Evolutionary conservation across 2,329 filamentous ascomycete species (phyloP).

Genomic region (Penicillium sp.): DNA sequence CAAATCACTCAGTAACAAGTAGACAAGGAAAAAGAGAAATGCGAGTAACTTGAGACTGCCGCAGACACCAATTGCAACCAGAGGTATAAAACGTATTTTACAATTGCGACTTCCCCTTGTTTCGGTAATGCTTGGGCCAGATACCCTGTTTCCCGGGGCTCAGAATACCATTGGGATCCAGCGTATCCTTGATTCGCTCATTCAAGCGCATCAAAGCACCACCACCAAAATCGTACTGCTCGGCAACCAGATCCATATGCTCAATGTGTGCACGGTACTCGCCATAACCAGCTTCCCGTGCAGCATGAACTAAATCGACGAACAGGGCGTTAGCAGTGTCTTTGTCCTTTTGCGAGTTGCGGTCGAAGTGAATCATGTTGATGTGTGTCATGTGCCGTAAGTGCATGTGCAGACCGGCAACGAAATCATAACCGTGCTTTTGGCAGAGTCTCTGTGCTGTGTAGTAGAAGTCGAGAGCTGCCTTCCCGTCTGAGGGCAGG

Average conservation of each 20-base stretch:
- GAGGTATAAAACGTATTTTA: neutral
- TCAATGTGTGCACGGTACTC: conserved; percentile 23
- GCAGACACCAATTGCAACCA: too few relatives aligned
- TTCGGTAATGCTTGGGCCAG: conserved; percentile 13
- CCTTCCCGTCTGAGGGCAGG: neutral
- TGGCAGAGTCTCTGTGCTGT: neutral
- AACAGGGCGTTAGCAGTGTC: neutral
- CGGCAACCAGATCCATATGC: conserved; percentile 21
- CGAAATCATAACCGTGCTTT: neutral
- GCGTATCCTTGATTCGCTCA: conserved; percentile 12
- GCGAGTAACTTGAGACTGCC: too few relatives aligned
- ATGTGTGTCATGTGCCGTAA: neutral
- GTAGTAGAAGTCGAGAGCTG: neutral
- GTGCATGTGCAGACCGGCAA: conserved; percentile 1
- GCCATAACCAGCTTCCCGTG: conserved; percentile 10
- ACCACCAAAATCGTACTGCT: conserved; percentile 13
- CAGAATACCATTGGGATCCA: conserved; percentile 19
- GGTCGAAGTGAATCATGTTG: neutral
- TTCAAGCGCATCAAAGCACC: conserved; percentile 11
- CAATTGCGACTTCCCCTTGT: neutral
- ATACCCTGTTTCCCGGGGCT: conserved; percentile 16
- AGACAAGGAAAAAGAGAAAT: too few relatives aligned
- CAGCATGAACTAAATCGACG: neutral
- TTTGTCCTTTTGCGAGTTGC: neutral
- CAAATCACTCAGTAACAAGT: too few relatives aligned